phyloP scores from a whole-genome alignment of 306 rosid species.

The Vicia faba region DNA sequence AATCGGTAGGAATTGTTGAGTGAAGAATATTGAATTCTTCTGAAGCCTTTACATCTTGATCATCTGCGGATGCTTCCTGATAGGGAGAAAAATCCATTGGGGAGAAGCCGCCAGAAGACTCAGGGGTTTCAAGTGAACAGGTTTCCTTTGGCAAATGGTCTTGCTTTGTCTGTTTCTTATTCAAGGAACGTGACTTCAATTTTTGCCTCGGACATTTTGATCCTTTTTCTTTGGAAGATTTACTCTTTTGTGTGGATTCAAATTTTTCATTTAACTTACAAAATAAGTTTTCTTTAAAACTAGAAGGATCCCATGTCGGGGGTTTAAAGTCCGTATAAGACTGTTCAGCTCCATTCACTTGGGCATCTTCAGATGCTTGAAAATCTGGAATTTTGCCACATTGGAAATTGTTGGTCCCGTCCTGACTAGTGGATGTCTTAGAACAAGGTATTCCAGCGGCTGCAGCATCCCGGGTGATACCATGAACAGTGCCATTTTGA shows the following conservation, averaged over 20 bases:
- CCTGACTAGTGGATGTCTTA: constrained; percentile 41
- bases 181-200: constrained; percentile 47
- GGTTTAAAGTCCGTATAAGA: constrained; percentile 52
- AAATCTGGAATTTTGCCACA: constrained; percentile 45
- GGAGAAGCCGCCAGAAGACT: constrained; percentile 59
- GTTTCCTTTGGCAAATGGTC: constrained; percentile 51
- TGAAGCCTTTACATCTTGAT: constrained; percentile 47
- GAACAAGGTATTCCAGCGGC: constrained; percentile 40
- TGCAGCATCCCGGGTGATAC: constrained; percentile 34
- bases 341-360: constrained; percentile 42
- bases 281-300: constrained; percentile 68
- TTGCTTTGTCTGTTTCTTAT: constrained; percentile 46
- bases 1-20: constrained; percentile 43
- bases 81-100: constrained; percentile 96
- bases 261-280: constrained; percentile 44
- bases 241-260: constrained; percentile 48
- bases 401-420: constrained; percentile 35
- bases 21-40: constrained; percentile 37
- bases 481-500: constrained; percentile 42
- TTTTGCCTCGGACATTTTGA: constrained; percentile 55
- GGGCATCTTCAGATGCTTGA: constrained; percentile 37
- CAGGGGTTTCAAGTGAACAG: constrained; percentile 50
- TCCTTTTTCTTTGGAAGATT: constrained; percentile 58
- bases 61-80: constrained; percentile 53
- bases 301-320: constrained; percentile 65